These are phyloP conservation scores for Fragaria vesca DNA, from an alignment of 306 rosid species.

Conservation along the genomic window DNA sequence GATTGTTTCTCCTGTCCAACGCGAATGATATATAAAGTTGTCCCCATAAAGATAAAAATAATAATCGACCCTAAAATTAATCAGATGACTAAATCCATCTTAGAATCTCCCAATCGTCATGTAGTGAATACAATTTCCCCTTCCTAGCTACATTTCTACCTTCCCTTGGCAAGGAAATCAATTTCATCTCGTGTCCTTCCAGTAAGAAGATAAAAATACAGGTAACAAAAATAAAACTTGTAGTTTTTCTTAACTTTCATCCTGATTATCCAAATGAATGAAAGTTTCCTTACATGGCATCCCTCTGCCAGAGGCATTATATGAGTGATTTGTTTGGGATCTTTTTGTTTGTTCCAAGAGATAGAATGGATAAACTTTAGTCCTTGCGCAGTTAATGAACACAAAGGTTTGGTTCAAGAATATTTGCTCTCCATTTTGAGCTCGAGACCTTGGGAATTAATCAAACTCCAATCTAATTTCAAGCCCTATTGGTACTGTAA, in stretches of 20 bases:
- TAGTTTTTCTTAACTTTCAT: background rate
- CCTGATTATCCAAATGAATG: background rate
- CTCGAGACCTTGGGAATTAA: background rate
- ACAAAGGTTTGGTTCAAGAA: constrained; percentile 1
- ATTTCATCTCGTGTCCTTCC: background rate
- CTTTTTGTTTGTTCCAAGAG: background rate
- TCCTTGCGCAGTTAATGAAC: background rate
- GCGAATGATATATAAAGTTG: background rate
- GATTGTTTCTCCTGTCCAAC: background rate
- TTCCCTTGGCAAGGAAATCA: background rate
- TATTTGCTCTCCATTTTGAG: background rate
- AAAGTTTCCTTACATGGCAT: background rate
- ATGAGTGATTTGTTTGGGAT: background rate
- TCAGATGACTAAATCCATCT: background rate
- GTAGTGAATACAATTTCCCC: background rate
- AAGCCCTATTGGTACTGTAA: no score
- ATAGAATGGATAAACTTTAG: background rate
- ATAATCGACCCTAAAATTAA: background rate
- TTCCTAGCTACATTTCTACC: background rate
- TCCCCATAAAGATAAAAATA: background rate
- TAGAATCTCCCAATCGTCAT: background rate
- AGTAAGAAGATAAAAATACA: background rate
- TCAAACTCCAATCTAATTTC: background rate
- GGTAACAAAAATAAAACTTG: background rate
- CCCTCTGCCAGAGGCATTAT: background rate